Conservation (phyloP, 352 stramenopile species). For the Phytophthora quininea region DNA sequence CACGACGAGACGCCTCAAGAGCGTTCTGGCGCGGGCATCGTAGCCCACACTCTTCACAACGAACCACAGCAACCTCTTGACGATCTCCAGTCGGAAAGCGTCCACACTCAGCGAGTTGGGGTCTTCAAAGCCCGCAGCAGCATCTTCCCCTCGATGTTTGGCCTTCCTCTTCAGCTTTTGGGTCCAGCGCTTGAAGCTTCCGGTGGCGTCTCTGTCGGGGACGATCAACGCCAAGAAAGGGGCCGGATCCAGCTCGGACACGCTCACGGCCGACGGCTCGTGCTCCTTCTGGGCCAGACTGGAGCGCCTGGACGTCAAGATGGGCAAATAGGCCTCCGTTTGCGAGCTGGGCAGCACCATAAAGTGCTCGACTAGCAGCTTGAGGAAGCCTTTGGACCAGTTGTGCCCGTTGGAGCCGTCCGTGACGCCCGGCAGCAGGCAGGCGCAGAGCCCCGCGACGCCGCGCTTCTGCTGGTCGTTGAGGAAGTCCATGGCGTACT, state of each 20-base stretch:
- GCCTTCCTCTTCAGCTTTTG: slow-evolving; percentile 35
- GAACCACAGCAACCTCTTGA: slow-evolving; percentile 82
- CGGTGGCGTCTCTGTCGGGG: slow-evolving; percentile 27
- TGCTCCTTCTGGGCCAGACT: slow-evolving; percentile 26
- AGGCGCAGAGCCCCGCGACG: slow-evolving; percentile 69
- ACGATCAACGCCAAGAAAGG: slow-evolving; percentile 71
- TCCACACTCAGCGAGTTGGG: slow-evolving; percentile 29
- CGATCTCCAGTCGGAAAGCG: slow-evolving; percentile 59
- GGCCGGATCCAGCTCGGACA: slow-evolving; percentile 49
- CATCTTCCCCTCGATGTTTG: slow-evolving; percentile 3
- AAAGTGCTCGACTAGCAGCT: slow-evolving; percentile 69
- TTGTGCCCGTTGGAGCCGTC: slow-evolving; percentile 59
- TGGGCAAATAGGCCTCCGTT: slow-evolving; percentile 73
- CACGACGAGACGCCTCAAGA: slow-evolving; percentile 55
- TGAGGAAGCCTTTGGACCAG: slow-evolving; percentile 74
- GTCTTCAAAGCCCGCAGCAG: background rate
- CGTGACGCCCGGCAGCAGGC: slow-evolving; percentile 65
- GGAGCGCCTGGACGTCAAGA: slow-evolving; percentile 51
- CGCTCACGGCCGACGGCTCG: slow-evolving; percentile 17
- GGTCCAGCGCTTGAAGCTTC: slow-evolving; percentile 39
- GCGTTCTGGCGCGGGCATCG: slow-evolving; percentile 64
- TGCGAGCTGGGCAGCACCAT: slow-evolving; percentile 54
- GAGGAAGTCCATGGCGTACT: slow-evolving; percentile 44
- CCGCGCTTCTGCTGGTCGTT: slow-evolving; percentile 66
- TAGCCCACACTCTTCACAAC: slow-evolving; percentile 82